Evolutionary conservation across 129 eudicot species (phyloP).

Genomic region (Centrapalus pauciflorus): DNA sequence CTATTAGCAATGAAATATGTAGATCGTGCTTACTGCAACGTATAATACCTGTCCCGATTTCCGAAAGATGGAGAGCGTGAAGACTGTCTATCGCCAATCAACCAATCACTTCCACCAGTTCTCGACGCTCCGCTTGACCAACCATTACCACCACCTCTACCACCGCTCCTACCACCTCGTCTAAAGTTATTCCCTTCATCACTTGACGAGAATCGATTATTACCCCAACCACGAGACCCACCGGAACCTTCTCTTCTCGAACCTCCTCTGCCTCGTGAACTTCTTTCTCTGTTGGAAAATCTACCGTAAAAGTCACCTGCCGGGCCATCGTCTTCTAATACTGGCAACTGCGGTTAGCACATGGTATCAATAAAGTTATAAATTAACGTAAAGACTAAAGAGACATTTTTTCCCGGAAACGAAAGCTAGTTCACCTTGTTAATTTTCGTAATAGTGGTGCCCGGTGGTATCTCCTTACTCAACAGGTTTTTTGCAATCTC

Average conservation of each 20-base stretch:
- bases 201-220: slow-evolving; percentile 36
- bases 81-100: slow-evolving; percentile 53
- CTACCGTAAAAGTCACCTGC: slow-evolving; percentile 74
- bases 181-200: slow-evolving; percentile 47
- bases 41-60: slow-evolving; percentile 26
- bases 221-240: slow-evolving; percentile 43
- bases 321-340: slow-evolving; percentile 82
- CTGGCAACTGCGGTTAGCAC: slow-evolving; percentile 59
- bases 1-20: too few species aligned
- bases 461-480: slow-evolving; percentile 69
- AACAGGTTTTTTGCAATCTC: slow-evolving; percentile 81
- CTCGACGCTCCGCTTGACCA: slow-evolving; percentile 48
- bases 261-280: slow-evolving; percentile 57
- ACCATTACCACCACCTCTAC: slow-evolving; percentile 34
- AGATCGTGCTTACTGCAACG: too few species aligned
- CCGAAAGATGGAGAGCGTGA: slow-evolving; percentile 55
- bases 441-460: slow-evolving; percentile 69
- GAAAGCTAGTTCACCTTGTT: slow-evolving; percentile 44
- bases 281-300: slow-evolving; percentile 55
- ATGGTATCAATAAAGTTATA: neutral
- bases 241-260: slow-evolving; percentile 49
- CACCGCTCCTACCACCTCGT: slow-evolving; percentile 56
- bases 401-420: neutral
- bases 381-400: neutral
- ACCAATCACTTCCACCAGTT: slow-evolving; percentile 72